Evolutionary conservation across 1,139 yeast species (phyloP), one percentile per base, ranked within the genome.

Genomic region (Geotrichum reessii): DNA sequence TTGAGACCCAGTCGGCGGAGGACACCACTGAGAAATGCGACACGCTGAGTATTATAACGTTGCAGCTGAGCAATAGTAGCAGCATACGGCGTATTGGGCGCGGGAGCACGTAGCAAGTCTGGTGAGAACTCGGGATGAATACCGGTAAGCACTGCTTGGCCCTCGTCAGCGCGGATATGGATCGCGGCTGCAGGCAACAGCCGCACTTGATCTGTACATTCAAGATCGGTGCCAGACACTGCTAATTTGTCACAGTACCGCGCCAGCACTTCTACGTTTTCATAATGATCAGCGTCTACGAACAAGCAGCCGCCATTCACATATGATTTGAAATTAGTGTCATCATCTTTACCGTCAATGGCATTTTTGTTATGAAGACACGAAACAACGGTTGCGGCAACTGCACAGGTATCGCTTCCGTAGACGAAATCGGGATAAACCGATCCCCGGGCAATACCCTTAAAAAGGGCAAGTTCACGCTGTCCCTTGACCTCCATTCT

Each of bases 231-330:
- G 8, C 72, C 67, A 1, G 76, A 78, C 7, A 83, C 82, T 37
- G 76, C 80, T 1, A 80, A 62, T 0, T 71, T 67, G 1, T 79
- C 85, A 0, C 60, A 56, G 67, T 88, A 93, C 6, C 78, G 72
- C 0, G 97, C 97, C 55, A 93, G 73, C 0, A 92, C 81, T 63
- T 87, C 84, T 1, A 87, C 89, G 14, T 58, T 63, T 8, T 67
- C 63, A 63, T 76, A 78, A 53, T 76, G 73, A 6, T 83, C 81
- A 0, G 96, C 92, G 71, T 89, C 86, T 7, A 85, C 84, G 73
- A 93, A 93, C 17, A 86, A 78, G 1, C 90, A 87, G 12, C 99
- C 99, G 0, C 99, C 99, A 66, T 93, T 91, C 70, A 84, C 88
- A 70, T 87, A 89, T 52, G 71, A 66, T 56, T 69, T 70, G 48